phyloP scores from a whole-genome alignment of 2,329 filamentous ascomycete species.

The Botrytis deweyae region DNA sequence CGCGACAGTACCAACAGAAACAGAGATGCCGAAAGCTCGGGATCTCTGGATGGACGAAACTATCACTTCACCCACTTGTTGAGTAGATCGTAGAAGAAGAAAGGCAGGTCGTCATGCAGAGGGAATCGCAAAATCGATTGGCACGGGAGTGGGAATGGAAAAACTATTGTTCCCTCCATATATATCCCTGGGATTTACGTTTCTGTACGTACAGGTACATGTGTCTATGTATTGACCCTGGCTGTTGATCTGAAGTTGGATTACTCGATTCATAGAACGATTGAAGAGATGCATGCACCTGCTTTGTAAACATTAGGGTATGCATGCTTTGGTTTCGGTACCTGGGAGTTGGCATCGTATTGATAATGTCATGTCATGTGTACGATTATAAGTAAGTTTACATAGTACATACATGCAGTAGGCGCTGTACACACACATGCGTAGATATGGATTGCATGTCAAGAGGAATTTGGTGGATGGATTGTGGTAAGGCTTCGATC shows the following conservation, averaged over 20 bases:
- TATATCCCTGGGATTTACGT: background rate
- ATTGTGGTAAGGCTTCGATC: background rate
- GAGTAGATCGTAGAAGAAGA: background rate
- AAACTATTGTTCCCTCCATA: conserved; percentile 5
- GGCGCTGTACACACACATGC: background rate
- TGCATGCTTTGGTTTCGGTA: background rate
- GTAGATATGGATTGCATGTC: background rate
- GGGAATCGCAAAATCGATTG: background rate
- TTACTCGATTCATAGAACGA: background rate
- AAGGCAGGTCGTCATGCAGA: background rate
- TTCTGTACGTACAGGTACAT: background rate
- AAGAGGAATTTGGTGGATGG: background rate
- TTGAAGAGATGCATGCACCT: background rate
- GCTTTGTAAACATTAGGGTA: background rate
- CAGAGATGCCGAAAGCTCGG: background rate
- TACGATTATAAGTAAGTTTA: background rate
- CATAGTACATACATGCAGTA: background rate
- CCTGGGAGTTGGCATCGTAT: background rate
- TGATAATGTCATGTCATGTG: background rate
- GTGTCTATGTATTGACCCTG: background rate
- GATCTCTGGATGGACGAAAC: background rate
- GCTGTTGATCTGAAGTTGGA: background rate
- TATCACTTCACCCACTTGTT: background rate
- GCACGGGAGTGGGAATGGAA: background rate
- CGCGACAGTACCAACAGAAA: background rate